Evolutionary conservation across 2,329 filamentous ascomycete species (phyloP).

Genomic region (Talaromyces sp.): DNA sequence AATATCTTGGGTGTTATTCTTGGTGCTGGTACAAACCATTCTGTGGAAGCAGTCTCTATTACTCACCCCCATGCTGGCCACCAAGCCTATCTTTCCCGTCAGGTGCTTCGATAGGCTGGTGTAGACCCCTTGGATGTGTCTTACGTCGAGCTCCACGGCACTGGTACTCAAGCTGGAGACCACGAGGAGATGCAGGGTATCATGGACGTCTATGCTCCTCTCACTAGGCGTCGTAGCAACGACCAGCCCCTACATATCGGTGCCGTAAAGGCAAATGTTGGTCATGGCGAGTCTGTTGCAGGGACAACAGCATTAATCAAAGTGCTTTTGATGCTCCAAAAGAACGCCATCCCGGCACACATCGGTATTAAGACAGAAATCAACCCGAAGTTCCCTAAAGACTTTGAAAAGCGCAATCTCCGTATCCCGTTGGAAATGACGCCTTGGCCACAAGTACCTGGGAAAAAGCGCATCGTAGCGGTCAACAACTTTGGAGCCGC

Average conservation of each 20-base stretch:
- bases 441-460: constrained; percentile 29
- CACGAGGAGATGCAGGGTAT: constrained; percentile 77
- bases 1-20: constrained; percentile 65
- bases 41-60: constrained; percentile 73
- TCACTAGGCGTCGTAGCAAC: constrained; percentile 43
- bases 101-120: constrained; percentile 66
- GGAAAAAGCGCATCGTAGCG: constrained; percentile 36
- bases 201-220: constrained; percentile 57
- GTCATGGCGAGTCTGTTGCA: constrained; percentile 55
- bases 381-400: constrained; percentile 43
- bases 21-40: constrained; percentile 74
- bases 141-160: constrained; percentile 88
- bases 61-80: constrained; percentile 75
- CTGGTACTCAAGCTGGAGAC: constrained; percentile 80
- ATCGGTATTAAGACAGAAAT: constrained; percentile 38
- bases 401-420: constrained; percentile 41
- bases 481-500: constrained; percentile 68
- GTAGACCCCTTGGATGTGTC: constrained; percentile 71
- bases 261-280: constrained; percentile 60
- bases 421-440: constrained; percentile 44
- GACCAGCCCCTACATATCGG: constrained; percentile 55
- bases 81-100: constrained; percentile 65
- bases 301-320: constrained; percentile 17
- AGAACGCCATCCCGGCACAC: constrained; percentile 30
- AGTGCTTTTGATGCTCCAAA: constrained; percentile 14